phyloP scores from a whole-genome alignment of 2,329 filamentous ascomycete species.

The Immersiporthe knoxdaviesiana region DNA sequence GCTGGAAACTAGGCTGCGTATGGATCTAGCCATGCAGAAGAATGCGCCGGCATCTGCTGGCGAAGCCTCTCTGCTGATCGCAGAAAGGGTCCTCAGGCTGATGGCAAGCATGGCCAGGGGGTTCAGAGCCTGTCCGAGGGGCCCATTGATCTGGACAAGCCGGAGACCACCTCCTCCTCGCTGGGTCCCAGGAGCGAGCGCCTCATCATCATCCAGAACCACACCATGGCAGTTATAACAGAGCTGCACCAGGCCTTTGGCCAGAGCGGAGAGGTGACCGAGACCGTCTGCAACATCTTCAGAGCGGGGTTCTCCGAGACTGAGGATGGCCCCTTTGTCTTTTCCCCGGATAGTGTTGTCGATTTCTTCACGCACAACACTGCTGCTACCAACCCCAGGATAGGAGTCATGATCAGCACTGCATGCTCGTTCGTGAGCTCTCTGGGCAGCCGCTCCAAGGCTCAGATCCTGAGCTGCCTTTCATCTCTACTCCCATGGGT shows the following conservation, averaged over 20 bases:
- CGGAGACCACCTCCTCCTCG: conserved; percentile 16
- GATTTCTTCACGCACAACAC: conserved; percentile 65
- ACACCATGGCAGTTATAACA: conserved; percentile 51
- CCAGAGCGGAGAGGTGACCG: conserved; percentile 67
- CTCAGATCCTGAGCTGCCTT: conserved; percentile 52
- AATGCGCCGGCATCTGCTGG: conserved; percentile 35
- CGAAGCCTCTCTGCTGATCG: conserved; percentile 54
- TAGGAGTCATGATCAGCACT: conserved; percentile 71
- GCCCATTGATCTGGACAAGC: conserved; percentile 68
- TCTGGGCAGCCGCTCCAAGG: conserved; percentile 49
- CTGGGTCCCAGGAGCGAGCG: conserved; percentile 31
- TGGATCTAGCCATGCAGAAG: conserved; percentile 20
- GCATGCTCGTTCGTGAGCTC: conserved; percentile 72
- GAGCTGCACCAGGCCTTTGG: conserved; percentile 57
- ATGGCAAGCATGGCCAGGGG: conserved; percentile 72
- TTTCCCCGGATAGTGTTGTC: conserved; percentile 67
- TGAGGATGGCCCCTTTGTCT: conserved; percentile 75
- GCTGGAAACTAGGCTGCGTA: conserved; percentile 25
- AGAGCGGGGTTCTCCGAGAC: conserved; percentile 76
- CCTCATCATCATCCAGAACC: conserved; percentile 46
- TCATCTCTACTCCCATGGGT: conserved; percentile 63
- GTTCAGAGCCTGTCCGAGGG: conserved; percentile 70
- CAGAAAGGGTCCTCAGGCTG: conserved; percentile 65
- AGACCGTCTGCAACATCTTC: conserved; percentile 72
- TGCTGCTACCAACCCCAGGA: conserved; percentile 59